These are phyloP conservation scores for Nematocida displodere DNA, from an alignment of 371 early-diverging fungal genomes.

Conservation along the genomic window DNA sequence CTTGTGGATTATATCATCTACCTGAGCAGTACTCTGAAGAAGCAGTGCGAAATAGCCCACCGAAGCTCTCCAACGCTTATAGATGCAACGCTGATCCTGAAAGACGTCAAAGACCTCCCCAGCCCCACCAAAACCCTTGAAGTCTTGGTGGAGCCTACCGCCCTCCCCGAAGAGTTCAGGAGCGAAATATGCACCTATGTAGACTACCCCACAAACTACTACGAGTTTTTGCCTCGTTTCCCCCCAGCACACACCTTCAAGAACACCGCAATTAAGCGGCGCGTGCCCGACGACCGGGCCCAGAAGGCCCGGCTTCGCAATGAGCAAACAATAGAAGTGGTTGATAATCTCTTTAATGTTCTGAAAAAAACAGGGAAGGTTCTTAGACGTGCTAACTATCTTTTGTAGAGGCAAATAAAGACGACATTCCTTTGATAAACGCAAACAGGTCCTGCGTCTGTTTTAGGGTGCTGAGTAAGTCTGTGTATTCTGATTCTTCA, in stretches of 20 bases:
- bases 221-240: conserved; percentile 64
- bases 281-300: conserved; percentile 45
- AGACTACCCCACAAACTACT: conserved; percentile 62
- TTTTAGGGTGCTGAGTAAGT: conserved; percentile 1
- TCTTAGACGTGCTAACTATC: conserved; percentile 28
- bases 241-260: conserved; percentile 65
- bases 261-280: conserved; percentile 53
- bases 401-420: conserved; percentile 26
- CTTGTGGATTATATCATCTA: conserved; percentile 11
- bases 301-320: conserved; percentile 59
- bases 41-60: conserved; percentile 20
- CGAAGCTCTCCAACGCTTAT: conserved; percentile 31
- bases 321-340: conserved; percentile 62
- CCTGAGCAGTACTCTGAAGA: conserved; percentile 12
- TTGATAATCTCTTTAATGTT: conserved; percentile 59
- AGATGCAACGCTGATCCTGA: neutral
- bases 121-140: neutral
- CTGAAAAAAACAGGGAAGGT: conserved; percentile 24
- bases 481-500: conserved; percentile 28
- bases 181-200: conserved; percentile 52
- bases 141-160: neutral
- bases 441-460: conserved; percentile 14
- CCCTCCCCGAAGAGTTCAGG: conserved; percentile 6
- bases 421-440: conserved; percentile 35
- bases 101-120: conserved; percentile 14